Base-by-base conservation (phyloP, 1,284 basidiomycete species). In the Trametes pubescens region DNA sequence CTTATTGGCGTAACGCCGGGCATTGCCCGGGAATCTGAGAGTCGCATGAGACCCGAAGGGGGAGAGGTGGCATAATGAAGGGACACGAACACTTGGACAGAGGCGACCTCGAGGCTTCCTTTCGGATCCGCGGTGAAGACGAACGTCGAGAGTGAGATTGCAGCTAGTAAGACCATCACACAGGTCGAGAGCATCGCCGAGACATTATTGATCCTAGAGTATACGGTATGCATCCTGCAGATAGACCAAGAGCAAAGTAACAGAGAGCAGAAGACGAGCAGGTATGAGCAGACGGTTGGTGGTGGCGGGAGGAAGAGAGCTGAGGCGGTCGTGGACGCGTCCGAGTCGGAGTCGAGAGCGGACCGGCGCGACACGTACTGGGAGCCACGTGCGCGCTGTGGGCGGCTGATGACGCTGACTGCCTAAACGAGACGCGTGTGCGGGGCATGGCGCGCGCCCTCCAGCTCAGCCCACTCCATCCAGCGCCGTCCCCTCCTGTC, bases 121-220 rank as follows among this genome's bases (percentile, higher is more conserved):
- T 82, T 82, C 0, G 90, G 83, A 51, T 86, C 77, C 18, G 86
- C 82, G 9, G 81, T 83, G 72, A 93, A 88, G 43, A 92, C 58
- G 65, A 91, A 84, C 11, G 86, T 87, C 7, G 91, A 89, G 2
- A 94, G 74, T 0, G 95, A 86, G 57, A 95, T 85, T 58, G 88
- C 85, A 0, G 81, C 86, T 38, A 96, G 82, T n/a, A 96, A 81
- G 0, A 81, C 84, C 84, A 95, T 90, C 65, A 91, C 76, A 71
- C 91, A 93, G n/a, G 90, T 88, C 7, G 93, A 92, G 62, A 93
- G 81, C 57, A 92, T 81, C 6, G 90, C 88, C 22, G 89, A 90
- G 69, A 87, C 75, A 75, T 90, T 91, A 78, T 91, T 94, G 71
- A 91, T 75, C 64, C 92, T 82, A 43, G 90, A 80, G 69, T 87